Percentiles rank a stretch among this genome's conserved stretches.
These are phyloP conservation scores for Cudoniella acicularis DNA, from an alignment of 495 filamentous ascomycete genomes.

Conservation along the genomic window DNA sequence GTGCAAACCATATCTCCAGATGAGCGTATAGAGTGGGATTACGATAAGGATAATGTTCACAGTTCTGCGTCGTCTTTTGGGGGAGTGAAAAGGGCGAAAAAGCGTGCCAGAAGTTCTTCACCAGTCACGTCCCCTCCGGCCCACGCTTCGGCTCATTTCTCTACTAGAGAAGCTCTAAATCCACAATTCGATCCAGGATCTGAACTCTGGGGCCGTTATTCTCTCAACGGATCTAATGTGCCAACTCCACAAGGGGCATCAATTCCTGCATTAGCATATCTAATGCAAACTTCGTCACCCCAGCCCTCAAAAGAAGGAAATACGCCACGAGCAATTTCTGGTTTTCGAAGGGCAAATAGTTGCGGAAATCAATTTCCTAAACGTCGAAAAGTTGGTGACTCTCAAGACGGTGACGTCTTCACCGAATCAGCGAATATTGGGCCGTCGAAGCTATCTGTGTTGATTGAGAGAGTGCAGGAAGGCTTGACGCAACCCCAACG, in stretches of 20 bases:
- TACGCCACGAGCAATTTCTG: constrained; percentile 43
- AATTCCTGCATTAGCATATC: constrained; percentile 53
- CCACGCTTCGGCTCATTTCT: constrained; percentile 17
- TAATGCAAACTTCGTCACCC: constrained; percentile 68
- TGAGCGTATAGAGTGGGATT: constrained; percentile 71
- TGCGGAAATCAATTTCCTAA: constrained; percentile 70
- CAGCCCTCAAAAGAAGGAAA: constrained; percentile 44
- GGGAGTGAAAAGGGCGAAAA: constrained; percentile 52
- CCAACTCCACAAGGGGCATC: constrained; percentile 31
- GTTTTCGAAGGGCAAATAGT: constrained; percentile 62
- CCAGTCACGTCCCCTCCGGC: constrained; percentile 40
- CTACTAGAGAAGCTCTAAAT: constrained; percentile 44
- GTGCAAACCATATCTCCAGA: constrained; percentile 54
- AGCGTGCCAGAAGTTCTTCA: constrained; percentile 79
- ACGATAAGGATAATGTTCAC: constrained; percentile 37
- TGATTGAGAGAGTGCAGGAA: constrained; percentile 68
- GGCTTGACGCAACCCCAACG: constrained; percentile 37
- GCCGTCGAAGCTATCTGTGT: constrained; percentile 50
- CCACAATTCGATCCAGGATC: constrained; percentile 77
- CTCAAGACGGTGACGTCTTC: constrained; percentile 29
- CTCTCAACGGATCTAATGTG: constrained; percentile 29
- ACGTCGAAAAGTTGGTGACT: constrained; percentile 42
- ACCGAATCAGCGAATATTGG: constrained; percentile 26
- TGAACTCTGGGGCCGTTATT: constrained; percentile 85
- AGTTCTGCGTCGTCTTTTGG: constrained; percentile 47